Evolutionary conservation across 2,329 filamentous ascomycete genomes (phyloP).

Genomic region (Pseudogymnoascus sp.): DNA sequence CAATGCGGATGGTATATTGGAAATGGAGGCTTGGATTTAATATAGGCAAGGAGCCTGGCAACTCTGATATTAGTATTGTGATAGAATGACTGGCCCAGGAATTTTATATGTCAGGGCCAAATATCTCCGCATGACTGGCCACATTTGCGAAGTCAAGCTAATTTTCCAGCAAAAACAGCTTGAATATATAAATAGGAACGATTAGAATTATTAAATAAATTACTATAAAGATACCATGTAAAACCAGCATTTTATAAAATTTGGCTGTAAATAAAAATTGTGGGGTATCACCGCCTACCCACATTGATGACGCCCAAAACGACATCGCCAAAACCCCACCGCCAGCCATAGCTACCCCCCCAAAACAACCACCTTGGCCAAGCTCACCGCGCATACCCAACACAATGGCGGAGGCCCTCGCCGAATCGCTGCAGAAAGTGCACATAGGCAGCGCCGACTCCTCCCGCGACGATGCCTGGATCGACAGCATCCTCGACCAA

Average conservation of each 20-base stretch:
- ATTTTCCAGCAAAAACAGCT: background rate
- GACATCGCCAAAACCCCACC: background rate
- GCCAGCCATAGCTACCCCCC: background rate
- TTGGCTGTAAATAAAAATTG: background rate
- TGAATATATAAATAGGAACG: too few relatives aligned
- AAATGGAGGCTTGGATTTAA: background rate
- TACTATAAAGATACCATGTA: background rate
- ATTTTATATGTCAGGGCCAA: background rate
- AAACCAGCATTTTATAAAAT: background rate
- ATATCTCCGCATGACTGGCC: background rate
- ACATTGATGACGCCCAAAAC: background rate
- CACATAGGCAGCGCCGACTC: constrained; percentile 31
- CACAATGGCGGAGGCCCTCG: constrained; percentile 30
- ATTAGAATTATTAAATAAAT: background rate
- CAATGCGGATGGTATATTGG: background rate
- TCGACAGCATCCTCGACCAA: constrained; percentile 52
- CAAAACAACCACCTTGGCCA: background rate
- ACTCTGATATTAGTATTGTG: background rate
- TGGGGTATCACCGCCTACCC: background rate
- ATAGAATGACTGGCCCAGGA: background rate
- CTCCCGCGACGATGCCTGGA: constrained; percentile 31
- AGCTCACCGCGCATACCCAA: background rate
- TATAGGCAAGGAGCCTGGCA: background rate
- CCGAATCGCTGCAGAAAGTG: constrained; percentile 42
- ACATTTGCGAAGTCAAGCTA: background rate